Evolutionary conservation across 139 green algal genomes (phyloP).

Genomic region (Chlorella sp.): DNA sequence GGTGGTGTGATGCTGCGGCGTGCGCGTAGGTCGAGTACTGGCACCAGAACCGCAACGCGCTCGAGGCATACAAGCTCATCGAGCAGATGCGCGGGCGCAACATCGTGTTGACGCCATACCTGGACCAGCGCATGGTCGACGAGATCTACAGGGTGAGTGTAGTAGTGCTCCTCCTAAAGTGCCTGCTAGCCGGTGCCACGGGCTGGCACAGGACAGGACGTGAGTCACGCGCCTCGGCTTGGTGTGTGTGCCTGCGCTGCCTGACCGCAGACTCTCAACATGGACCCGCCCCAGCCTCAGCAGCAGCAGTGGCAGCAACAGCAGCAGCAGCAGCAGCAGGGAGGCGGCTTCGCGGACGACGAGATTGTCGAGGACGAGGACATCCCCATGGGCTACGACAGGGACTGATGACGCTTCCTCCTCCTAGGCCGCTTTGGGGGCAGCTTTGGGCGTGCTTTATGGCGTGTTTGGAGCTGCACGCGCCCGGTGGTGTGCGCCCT

Average conservation of each 20-base stretch:
- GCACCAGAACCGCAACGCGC: conserved; percentile 31
- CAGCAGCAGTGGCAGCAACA: not conserved
- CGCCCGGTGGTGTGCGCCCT: no score
- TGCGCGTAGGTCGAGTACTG: conserved; percentile 44
- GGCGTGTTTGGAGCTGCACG: no score
- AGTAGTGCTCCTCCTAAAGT: not conserved
- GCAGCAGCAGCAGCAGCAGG: no score
- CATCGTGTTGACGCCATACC: conserved; percentile 45
- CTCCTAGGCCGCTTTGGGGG: no score
- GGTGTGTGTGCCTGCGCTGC: not conserved
- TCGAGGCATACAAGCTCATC: conserved; percentile 38
- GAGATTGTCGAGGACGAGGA: no score
- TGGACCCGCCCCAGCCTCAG: not conserved
- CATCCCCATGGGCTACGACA: no score
- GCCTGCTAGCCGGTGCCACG: not conserved
- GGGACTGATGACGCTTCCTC: no score
- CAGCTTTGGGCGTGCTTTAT: no score
- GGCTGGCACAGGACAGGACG: not conserved
- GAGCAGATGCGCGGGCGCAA: conserved; percentile 39
- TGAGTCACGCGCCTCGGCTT: not conserved
- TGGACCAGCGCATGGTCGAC: conserved; percentile 45
- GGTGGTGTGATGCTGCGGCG: no score
- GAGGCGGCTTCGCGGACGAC: no score
- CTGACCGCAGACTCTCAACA: not conserved
- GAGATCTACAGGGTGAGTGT: conserved; percentile 21